Conservation (phyloP, 306 rosid species). For the Lathyrus oleraceus region DNA sequence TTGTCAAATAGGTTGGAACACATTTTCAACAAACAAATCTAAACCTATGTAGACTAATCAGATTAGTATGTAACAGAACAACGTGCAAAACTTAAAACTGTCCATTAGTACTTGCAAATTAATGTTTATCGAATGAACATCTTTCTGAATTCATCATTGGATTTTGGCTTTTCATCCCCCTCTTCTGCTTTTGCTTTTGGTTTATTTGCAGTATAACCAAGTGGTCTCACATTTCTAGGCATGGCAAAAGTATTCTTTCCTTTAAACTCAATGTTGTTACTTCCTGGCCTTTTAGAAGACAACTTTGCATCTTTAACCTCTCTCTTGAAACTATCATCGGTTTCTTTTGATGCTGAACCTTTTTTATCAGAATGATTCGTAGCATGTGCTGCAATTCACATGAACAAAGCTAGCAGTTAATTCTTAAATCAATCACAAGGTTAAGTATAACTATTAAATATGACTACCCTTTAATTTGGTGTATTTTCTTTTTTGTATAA, state of each 20-base stretch:
- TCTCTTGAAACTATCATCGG: conserved; percentile 44
- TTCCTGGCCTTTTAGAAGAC: conserved; percentile 43
- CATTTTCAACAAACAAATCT: background rate
- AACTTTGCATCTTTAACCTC: conserved; percentile 40
- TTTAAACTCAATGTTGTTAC: conserved; percentile 51
- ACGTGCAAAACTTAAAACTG: conserved; percentile 1
- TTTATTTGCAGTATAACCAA: conserved; percentile 56
- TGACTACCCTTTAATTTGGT: too few species aligned
- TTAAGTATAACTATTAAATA: background rate
- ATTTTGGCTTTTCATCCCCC: conserved; percentile 68
- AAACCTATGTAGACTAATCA: conserved; percentile 12
- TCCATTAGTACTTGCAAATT: conserved; percentile 20
- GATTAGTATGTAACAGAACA: conserved; percentile 1
- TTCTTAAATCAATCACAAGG: conserved; percentile 17
- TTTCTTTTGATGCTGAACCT: conserved; percentile 47
- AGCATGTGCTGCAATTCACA: conserved; percentile 31
- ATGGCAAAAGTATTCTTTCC: conserved; percentile 87
- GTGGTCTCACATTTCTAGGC: conserved; percentile 71
- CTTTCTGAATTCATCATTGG: conserved; percentile 88
- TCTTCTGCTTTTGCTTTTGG: conserved; percentile 47
- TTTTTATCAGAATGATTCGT: conserved; percentile 39
- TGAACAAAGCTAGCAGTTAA: background rate
- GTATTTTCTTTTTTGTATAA: too few species aligned
- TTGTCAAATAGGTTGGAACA: background rate
- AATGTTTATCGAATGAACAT: conserved; percentile 51